Evolutionary conservation across 1,139 yeast species (phyloP), one percentile per base, ranked within the genome.

Genomic region (Nakaseomyces kungkrabaensis): DNA sequence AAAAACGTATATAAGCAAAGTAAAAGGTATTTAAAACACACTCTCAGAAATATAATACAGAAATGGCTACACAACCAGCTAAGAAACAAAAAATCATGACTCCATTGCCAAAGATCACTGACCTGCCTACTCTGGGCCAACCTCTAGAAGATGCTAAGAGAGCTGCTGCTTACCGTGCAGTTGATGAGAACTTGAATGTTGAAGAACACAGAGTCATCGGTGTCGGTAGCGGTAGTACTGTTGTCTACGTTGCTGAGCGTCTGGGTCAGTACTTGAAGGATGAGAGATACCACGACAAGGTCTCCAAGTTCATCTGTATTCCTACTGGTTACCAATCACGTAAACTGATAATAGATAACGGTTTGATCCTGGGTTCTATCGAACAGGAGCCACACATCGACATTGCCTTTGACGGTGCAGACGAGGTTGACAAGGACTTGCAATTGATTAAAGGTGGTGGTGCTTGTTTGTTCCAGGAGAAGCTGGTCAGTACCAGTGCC

Each of bases 361-460:
- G 95, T 0, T 75, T 94, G 58, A 75, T 67, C 37, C 74, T 90
- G 57, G 96, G 95, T 1, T 72, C 85, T 5, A 79, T 92, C 56
- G 97, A 92, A 63, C 90, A 87, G 70, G 82, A 72, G 59, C 81
- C 89, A 1, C 75, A 76, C 33, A 72, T 94, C 43, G 98, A 92
- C 65, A 81, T 92, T 59, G 96, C 96, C 3, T 92, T 94, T 66
- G 99, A 94, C 68, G 99, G 99, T 43, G 98, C 98, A 7, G 99
- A 94, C 69, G 99, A 94, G 68, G 94, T 90, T 51, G 98, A 92
- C 66, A 65, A 78, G 6, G 64, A 75, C 22, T 75, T 92, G 60
- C 87, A 89, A 64, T 81, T 92, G 61, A 94, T 94, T 68, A 94
- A 94, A 70, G 99, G 99, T 56, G 99, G 99, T 46, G 99, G 99